Evolutionary conservation across 1,139 yeast species (phyloP).

Genomic region (Pichia terricola): DNA sequence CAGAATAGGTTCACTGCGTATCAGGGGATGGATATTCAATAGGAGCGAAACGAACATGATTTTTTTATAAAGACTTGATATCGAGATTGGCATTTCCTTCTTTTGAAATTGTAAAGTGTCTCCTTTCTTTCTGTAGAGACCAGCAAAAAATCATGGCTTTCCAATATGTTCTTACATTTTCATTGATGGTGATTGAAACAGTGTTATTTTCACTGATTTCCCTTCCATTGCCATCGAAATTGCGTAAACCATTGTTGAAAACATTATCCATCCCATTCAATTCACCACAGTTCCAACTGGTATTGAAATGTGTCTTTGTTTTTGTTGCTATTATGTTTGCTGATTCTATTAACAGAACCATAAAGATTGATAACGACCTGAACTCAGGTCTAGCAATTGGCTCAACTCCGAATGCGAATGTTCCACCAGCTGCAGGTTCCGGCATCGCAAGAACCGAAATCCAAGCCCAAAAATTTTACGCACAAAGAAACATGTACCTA

Average conservation of each 20-base stretch:
- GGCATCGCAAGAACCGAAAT: conserved; percentile 63
- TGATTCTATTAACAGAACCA: conserved; percentile 82
- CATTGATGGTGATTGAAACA: conserved; percentile 69
- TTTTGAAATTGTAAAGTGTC: too few relatives aligned
- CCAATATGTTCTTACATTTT: conserved; percentile 40
- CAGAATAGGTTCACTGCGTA: too few relatives aligned
- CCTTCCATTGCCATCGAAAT: conserved; percentile 70
- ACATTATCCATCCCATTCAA: conserved; percentile 62
- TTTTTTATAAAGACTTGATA: too few relatives aligned
- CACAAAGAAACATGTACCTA: conserved; percentile 93
- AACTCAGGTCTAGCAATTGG: conserved; percentile 26
- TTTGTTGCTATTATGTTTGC: conserved; percentile 77
- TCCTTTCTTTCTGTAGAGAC: too few relatives aligned
- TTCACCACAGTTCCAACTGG: conserved; percentile 63
- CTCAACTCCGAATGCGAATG: not conserved
- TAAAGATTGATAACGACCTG: conserved; percentile 59
- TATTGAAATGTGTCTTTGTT: conserved; percentile 72
- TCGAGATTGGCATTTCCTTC: too few relatives aligned
- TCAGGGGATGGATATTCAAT: too few relatives aligned
- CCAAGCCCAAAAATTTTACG: conserved; percentile 85
- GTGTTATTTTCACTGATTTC: conserved; percentile 73
- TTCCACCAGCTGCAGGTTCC: conserved; percentile 4
- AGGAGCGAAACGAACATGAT: too few relatives aligned
- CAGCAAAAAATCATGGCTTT: conserved; percentile 17
- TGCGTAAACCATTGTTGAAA: conserved; percentile 60